phyloP scores from a whole-genome alignment of 805 yeast genomes.

The Lipomyces starkeyi region DNA sequence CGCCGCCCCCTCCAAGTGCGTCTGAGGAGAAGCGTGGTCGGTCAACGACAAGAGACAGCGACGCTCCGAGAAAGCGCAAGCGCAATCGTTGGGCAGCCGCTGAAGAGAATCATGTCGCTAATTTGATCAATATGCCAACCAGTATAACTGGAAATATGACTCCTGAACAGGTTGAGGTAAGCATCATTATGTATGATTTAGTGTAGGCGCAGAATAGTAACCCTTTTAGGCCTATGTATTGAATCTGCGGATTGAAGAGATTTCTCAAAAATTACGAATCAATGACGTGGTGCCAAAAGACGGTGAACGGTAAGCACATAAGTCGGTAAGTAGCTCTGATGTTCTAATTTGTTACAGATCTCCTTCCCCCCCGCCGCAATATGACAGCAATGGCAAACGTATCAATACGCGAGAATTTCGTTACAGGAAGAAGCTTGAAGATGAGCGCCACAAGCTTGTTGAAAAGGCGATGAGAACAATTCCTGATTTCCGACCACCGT shows the following conservation, averaged over 20 bases:
- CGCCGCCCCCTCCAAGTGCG: slow-evolving; percentile 31
- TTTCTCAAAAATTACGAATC: slow-evolving; percentile 63
- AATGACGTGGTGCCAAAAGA: slow-evolving; percentile 57
- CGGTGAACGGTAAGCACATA: slow-evolving; percentile 47
- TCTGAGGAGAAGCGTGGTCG: slow-evolving; percentile 25
- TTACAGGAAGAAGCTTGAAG: slow-evolving; percentile 64
- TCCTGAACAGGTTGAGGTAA: slow-evolving; percentile 72
- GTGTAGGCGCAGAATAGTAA: neutral
- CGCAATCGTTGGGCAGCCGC: slow-evolving; percentile 44
- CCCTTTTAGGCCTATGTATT: slow-evolving; percentile 56
- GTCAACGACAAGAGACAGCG: slow-evolving; percentile 7
- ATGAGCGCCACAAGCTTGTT: slow-evolving; percentile 80
- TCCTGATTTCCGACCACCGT: slow-evolving; percentile 81
- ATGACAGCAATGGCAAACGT: slow-evolving; percentile 82
- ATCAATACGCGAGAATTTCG: slow-evolving; percentile 81
- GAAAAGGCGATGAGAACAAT: slow-evolving; percentile 72
- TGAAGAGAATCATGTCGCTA: slow-evolving; percentile 43
- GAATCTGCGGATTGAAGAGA: slow-evolving; percentile 77
- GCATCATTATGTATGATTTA: slow-evolving; percentile 44
- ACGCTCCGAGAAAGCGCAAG: slow-evolving; percentile 31
- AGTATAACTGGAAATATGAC: slow-evolving; percentile 58
- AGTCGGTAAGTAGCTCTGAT: neutral
- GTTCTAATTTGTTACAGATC: slow-evolving; percentile 48
- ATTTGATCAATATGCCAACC: slow-evolving; percentile 48
- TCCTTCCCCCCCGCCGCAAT: slow-evolving; percentile 91